Evolutionary conservation across 805 yeast genomes (phyloP).

Genomic region (Monosporozyma aquatica): DNA sequence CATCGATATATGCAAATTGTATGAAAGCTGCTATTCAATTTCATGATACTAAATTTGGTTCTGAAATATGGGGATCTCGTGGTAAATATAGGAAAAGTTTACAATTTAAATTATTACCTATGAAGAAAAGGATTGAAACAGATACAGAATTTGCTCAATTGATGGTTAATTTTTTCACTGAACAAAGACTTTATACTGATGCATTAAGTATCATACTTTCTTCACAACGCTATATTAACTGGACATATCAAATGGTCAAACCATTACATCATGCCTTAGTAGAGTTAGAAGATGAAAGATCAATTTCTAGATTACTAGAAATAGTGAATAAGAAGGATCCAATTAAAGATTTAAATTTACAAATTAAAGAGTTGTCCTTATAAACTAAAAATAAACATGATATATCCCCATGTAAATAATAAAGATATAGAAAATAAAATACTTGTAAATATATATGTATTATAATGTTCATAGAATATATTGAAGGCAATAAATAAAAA

Average conservation of each 20-base stretch:
- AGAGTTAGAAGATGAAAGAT: constrained; percentile 36
- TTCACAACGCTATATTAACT: constrained; percentile 57
- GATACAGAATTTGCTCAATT: constrained; percentile 50
- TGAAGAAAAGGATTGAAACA: constrained; percentile 27
- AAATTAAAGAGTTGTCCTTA: constrained; percentile 13
- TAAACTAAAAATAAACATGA: not conserved
- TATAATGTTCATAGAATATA: not conserved
- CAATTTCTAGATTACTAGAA: constrained; percentile 25
- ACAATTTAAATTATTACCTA: constrained; percentile 46
- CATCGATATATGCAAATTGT: constrained; percentile 49
- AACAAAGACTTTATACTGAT: constrained; percentile 50
- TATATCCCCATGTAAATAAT: not conserved
- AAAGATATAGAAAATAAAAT: not conserved
- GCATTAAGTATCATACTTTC: constrained; percentile 61
- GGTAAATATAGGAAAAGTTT: constrained; percentile 57
- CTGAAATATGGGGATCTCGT: constrained; percentile 66
- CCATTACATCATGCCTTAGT: constrained; percentile 34
- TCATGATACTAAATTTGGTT: constrained; percentile 49
- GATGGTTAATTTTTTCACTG: constrained; percentile 54
- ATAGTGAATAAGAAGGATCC: constrained; percentile 28
- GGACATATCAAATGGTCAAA: constrained; percentile 48
- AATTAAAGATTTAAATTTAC: constrained; percentile 13
- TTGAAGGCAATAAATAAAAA: not conserved
- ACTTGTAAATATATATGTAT: constrained; percentile 3
- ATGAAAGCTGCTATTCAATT: constrained; percentile 56